Percentiles rank a stretch among this genome's conserved stretches.
Conservation (phyloP, 2,329 filamentous ascomycete genomes). For the Trichophaea hybrida region DNA sequence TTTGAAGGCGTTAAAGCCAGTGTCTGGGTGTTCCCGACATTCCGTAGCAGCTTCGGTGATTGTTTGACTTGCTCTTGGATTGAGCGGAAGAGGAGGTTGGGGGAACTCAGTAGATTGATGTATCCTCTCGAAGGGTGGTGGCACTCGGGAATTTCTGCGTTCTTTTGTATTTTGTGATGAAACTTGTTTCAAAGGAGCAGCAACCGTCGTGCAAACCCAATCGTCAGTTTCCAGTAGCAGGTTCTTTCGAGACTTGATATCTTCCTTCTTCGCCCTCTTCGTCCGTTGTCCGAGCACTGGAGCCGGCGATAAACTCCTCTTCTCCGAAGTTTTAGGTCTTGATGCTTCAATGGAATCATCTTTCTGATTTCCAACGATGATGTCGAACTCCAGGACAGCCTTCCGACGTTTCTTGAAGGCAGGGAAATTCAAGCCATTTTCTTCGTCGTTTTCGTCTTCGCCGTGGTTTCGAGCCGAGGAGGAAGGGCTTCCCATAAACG, state of each 20-base stretch:
- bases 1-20: not conserved
- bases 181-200: not conserved
- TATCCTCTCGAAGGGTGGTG: not conserved
- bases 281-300: not conserved
- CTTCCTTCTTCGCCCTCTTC: not conserved
- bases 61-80: not conserved
- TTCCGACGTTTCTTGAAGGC: conserved; percentile 1
- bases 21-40: not conserved
- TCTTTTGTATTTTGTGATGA: not conserved
- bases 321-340: not conserved
- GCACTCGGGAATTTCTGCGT: not conserved
- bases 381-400: conserved; percentile 11
- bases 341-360: not conserved
- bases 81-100: not conserved
- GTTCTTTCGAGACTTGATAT: conserved; percentile 11
- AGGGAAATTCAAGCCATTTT: not conserved
- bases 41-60: not conserved
- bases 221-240: conserved; percentile 14
- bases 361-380: conserved; percentile 8
- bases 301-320: not conserved
- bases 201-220: conserved; percentile 17
- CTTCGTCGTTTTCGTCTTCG: not conserved
- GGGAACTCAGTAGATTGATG: no score
- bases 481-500: not conserved
- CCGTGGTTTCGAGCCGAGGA: not conserved